phyloP scores from a whole-genome alignment of 495 filamentous ascomycete species.

The Penicillium steckii region DNA sequence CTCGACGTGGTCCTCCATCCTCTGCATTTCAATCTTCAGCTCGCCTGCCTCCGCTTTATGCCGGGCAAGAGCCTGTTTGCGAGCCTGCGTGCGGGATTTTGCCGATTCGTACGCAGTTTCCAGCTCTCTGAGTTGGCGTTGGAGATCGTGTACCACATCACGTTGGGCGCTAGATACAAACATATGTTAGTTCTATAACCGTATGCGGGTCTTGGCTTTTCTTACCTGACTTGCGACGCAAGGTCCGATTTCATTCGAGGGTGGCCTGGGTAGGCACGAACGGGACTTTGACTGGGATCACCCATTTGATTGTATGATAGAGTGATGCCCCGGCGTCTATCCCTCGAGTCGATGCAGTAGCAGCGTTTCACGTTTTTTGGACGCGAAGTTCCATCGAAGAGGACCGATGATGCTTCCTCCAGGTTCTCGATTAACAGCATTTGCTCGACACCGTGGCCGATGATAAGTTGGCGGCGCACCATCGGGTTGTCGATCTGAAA shows the following conservation, averaged over 20 bases:
- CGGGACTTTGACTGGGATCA: constrained; percentile 53
- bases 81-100: constrained; percentile 28
- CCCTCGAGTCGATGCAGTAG: constrained; percentile 58
- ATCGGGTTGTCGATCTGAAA: constrained; percentile 70
- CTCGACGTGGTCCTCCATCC: constrained; percentile 55
- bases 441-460: constrained; percentile 81
- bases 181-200: background rate
- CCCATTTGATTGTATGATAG: constrained; percentile 55
- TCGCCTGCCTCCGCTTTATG: constrained; percentile 46
- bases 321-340: constrained; percentile 62
- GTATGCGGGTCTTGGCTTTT: background rate
- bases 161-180: constrained; percentile 38
- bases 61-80: constrained; percentile 39
- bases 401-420: constrained; percentile 61
- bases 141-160: constrained; percentile 42
- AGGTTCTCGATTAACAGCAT: constrained; percentile 70
- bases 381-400: constrained; percentile 61
- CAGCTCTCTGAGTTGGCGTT: constrained; percentile 34
- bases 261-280: constrained; percentile 46
- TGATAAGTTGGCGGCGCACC: constrained; percentile 78
- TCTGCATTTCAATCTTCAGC: constrained; percentile 55
- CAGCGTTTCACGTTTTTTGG: constrained; percentile 72
- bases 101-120: constrained; percentile 34
- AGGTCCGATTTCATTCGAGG: constrained; percentile 80
- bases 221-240: constrained; percentile 61